Evolutionary conservation across 2,329 filamentous ascomycete species (phyloP).

Genomic region (Xylaria sp.): DNA sequence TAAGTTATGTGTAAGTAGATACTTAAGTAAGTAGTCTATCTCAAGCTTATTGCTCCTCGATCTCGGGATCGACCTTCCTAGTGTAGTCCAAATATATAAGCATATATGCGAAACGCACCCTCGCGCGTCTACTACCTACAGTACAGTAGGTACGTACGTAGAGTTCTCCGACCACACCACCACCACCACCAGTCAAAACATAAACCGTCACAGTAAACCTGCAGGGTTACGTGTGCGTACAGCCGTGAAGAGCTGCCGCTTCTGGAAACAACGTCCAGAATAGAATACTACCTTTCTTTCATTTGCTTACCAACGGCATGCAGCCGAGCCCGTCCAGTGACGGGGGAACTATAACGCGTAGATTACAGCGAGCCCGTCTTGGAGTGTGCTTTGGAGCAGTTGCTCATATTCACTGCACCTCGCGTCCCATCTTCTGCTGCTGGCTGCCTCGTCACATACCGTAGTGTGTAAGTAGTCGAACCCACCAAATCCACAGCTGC

Average conservation of each 20-base stretch:
- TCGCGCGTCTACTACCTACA: neutral
- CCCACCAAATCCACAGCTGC: neutral
- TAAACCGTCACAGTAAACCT: constrained; percentile 3
- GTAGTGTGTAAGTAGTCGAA: too few species aligned
- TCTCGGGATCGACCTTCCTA: constrained; percentile 1
- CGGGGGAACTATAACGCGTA: neutral
- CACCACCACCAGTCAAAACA: neutral
- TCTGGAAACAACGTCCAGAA: constrained; percentile 15
- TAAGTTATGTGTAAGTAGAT: neutral
- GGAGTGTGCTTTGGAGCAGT: too few species aligned
- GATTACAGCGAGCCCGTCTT: too few species aligned
- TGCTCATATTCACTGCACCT: too few species aligned
- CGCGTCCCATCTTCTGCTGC: neutral
- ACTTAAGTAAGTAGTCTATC: neutral
- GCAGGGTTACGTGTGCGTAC: neutral
- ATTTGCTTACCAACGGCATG: constrained; percentile 1
- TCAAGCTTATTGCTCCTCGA: constrained; percentile 8
- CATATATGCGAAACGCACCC: constrained; percentile 19
- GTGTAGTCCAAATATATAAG: too few species aligned
- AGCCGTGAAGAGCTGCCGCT: constrained; percentile 19
- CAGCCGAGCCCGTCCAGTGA: constrained; percentile 1
- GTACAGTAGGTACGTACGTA: neutral
- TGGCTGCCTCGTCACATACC: neutral
- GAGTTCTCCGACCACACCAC: neutral
- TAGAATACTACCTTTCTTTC: constrained; percentile 10